Base-by-base conservation (phyloP, 169 alveolate species). In the Amoebophrya sp. region DNA sequence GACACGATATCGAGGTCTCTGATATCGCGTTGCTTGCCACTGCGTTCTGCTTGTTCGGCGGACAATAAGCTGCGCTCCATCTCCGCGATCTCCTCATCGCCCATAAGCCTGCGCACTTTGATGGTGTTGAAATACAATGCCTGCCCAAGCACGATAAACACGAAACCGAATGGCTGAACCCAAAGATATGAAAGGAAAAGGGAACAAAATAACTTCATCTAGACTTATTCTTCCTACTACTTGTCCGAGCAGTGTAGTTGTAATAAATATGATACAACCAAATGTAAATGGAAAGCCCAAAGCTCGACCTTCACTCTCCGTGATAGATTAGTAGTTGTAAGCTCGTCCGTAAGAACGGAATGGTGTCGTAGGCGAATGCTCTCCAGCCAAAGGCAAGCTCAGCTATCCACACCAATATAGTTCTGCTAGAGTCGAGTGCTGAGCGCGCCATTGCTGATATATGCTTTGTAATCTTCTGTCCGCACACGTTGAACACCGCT, bases 401-500 rank as follows among this genome's bases (percentile, higher is more conserved):
- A 36, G 83, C 83, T 29, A 29, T 36, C 83, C 83, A 65, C 2
- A 65, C 83, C 38, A 65, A 10, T 1, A 65, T 65, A 29, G 83
- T 65, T 26, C 83, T 29, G 2, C 36, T 65, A 6, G 36, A 12
- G 26, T 65, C 83, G 39, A 65, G 83, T 6, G 83, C 83, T 36
- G 83, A 65, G 83, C 83, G 83, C 38, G 83, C 83, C 83, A 65
- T 65, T 6, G 83, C 83, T 10, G 83, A 65, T 26, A 65, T 65
- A 36, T 65, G 18, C 26, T 65, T 65, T 36, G 83, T 65, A 36
- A 65, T 65, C 26, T 65, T 65, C 83, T 65, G 83, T 36, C 83
- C 83, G 83, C 83, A 65, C 2, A 65, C 83, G 83, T 65, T 65
- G 83, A 65, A 65, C 10, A 65, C 83, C 83, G 83, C 83, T 29